Percentiles rank a stretch among this genome's conserved stretches.
These are phyloP conservation scores for Wickerhamiella occidentalis DNA, from an alignment of 805 yeast species.

Conservation along the genomic window DNA sequence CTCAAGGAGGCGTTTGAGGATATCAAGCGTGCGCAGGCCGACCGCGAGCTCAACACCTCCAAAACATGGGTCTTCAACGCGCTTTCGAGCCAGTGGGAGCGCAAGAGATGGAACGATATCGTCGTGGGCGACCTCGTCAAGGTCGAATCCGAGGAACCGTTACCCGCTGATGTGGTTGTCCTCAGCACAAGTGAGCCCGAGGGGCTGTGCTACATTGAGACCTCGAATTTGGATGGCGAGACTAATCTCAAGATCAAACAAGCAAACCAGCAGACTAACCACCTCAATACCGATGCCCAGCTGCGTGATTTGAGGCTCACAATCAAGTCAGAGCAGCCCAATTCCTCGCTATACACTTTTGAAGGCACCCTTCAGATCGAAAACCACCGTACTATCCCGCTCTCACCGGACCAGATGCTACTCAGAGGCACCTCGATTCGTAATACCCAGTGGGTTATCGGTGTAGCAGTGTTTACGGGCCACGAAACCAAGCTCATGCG, in stretches of 20 bases:
- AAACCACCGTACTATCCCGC: slow-evolving; percentile 37
- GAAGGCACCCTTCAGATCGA: slow-evolving; percentile 66
- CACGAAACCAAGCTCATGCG: slow-evolving; percentile 98
- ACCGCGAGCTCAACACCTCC: slow-evolving; percentile 76
- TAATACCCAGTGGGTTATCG: slow-evolving; percentile 92
- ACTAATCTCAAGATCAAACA: slow-evolving; percentile 94
- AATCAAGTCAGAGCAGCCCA: slow-evolving; percentile 80
- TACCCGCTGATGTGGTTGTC: slow-evolving; percentile 85
- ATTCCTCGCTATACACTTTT: slow-evolving; percentile 83
- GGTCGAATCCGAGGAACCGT: slow-evolving; percentile 74
- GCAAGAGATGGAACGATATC: slow-evolving; percentile 73
- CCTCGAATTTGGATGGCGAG: slow-evolving; percentile 96
- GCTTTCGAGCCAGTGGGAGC: slow-evolving; percentile 50
- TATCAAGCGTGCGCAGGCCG: slow-evolving; percentile 75
- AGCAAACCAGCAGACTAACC: slow-evolving; percentile 64
- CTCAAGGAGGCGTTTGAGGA: slow-evolving; percentile 86
- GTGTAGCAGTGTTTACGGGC: slow-evolving; percentile 89
- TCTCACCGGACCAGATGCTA: slow-evolving; percentile 82
- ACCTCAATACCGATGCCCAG: slow-evolving; percentile 52
- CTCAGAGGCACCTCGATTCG: slow-evolving; percentile 91
- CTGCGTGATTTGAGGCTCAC: slow-evolving; percentile 42
- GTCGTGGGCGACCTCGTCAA: slow-evolving; percentile 83
- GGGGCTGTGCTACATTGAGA: slow-evolving; percentile 93
- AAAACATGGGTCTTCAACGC: slow-evolving; percentile 47
- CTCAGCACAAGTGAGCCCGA: slow-evolving; percentile 94